These are phyloP conservation scores for Dactylis glomerata DNA, from an alignment of 176 grass and related monocot species.

Conservation along the genomic window DNA sequence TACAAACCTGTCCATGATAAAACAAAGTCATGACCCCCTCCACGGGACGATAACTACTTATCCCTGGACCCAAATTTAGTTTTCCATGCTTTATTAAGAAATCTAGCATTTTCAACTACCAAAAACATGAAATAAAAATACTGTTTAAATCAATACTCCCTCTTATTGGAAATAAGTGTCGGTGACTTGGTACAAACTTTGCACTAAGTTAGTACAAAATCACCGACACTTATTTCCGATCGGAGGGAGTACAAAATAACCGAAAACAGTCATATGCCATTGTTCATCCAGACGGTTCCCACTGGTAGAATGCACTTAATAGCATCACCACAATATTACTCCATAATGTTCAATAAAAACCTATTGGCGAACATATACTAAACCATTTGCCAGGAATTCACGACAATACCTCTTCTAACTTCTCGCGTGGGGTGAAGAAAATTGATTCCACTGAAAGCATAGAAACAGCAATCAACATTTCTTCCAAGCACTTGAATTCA, in stretches of 20 bases:
- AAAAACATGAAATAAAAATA: neutral
- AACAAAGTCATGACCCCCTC: neutral
- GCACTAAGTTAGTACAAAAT: no score
- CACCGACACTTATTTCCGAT: no score
- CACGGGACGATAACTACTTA: neutral
- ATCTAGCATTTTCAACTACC: neutral
- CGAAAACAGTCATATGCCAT: neutral
- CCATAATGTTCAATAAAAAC: neutral
- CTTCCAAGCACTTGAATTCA: conserved; percentile 88
- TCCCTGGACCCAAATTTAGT: neutral
- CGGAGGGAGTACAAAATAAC: neutral
- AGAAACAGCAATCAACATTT: conserved; percentile 92
- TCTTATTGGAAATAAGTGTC: no score
- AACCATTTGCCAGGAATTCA: neutral
- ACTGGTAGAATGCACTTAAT: neutral
- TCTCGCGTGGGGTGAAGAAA: conserved; percentile 73
- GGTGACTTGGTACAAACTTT: no score
- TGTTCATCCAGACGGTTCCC: neutral
- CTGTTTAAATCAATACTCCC: neutral
- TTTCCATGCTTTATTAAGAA: neutral
- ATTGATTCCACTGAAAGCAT: conserved; percentile 98
- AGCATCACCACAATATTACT: neutral
- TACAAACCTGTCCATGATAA: neutral
- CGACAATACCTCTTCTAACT: conserved; percentile 78
- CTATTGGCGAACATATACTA: neutral